A percentile compares a stretch with the other conserved stretches of the same genome.
These are phyloP conservation scores for Paecilomyces sp. DNA, from an alignment of 2,329 filamentous ascomycete species.

Conservation along the genomic window DNA sequence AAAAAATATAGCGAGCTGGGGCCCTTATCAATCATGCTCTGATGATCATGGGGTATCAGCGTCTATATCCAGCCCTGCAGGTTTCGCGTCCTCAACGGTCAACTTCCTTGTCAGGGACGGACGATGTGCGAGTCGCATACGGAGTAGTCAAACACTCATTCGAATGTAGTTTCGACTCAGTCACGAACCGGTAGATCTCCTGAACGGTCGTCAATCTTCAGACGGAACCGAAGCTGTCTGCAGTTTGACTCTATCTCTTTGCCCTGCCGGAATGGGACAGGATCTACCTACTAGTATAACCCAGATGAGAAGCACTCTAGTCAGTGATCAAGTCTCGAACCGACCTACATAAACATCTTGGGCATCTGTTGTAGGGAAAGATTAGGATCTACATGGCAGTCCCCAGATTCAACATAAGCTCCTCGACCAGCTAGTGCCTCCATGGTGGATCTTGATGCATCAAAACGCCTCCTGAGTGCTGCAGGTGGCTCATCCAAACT, in stretches of 20 bases:
- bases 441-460: background rate
- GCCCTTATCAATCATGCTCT: constrained; percentile 5
- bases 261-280: background rate
- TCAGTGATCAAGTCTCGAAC: background rate
- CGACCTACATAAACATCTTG: background rate
- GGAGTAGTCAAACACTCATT: background rate
- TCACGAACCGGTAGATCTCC: background rate
- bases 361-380: background rate
- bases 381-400: background rate
- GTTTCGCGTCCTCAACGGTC: background rate
- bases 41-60: background rate
- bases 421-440: constrained; percentile 2
- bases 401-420: background rate
- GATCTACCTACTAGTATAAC: background rate
- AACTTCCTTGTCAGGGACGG: background rate
- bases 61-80: background rate
- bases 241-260: background rate
- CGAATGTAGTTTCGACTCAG: background rate
- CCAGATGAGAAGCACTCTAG: background rate
- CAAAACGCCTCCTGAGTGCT: background rate
- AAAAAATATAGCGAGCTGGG: constrained; percentile 5
- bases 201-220: background rate
- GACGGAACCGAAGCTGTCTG: background rate
- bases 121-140: background rate
- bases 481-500: background rate